Conservation (phyloP, 2,329 filamentous ascomycete genomes). For the Aspergillus costaricaensis region DNA sequence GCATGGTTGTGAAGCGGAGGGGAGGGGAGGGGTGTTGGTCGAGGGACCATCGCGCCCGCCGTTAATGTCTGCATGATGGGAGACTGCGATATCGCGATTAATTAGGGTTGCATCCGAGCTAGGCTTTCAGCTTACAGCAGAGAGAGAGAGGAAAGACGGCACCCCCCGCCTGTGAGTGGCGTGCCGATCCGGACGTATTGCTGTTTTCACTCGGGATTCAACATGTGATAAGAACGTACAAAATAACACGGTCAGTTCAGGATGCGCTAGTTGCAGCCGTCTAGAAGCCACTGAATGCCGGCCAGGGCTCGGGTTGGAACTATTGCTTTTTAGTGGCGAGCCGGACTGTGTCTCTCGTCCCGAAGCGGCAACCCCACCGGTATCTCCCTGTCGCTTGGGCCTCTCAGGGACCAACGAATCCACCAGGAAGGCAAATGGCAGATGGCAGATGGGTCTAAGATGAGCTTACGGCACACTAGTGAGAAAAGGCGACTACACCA, state of each 20-base stretch:
- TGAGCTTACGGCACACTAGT: background rate
- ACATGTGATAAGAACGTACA: too few relatives aligned
- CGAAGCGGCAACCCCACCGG: too few relatives aligned
- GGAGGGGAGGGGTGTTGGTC: background rate
- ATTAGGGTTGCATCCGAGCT: slow-evolving; percentile 8
- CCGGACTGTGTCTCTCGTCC: too few relatives aligned
- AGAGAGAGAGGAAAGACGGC: background rate
- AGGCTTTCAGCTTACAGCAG: too few relatives aligned
- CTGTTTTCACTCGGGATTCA: background rate
- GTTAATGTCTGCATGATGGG: background rate
- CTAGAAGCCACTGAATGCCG: too few relatives aligned
- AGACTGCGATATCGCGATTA: background rate
- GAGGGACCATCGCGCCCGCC: background rate
- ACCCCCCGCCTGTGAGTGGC: background rate
- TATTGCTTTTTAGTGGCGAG: too few relatives aligned
- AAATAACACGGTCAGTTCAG: too few relatives aligned
- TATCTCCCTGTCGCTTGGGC: too few relatives aligned
- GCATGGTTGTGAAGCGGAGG: background rate
- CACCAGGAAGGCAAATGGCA: background rate
- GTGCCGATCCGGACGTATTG: background rate
- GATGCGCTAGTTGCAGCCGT: too few relatives aligned
- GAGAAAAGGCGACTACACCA: too few relatives aligned
- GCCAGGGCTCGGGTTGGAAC: too few relatives aligned
- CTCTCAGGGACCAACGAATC: too few relatives aligned
- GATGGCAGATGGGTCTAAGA: background rate